Base-by-base conservation (phyloP, 2,329 filamentous ascomycete genomes). In the Aspergillus sp. region DNA sequence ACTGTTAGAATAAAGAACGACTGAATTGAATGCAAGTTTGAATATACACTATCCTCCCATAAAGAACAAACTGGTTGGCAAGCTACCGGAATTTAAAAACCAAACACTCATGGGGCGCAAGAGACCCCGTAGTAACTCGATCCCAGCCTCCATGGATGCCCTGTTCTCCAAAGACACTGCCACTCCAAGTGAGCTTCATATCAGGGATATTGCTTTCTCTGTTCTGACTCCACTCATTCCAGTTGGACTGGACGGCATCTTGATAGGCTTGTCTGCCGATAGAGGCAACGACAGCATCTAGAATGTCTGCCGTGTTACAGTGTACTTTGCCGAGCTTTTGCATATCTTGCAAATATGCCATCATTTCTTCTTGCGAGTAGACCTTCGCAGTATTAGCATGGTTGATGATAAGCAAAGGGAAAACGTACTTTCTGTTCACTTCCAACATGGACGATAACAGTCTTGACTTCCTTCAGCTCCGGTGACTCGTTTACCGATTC, bases 61-160 rank as follows among this genome's bases (percentile, higher is more conserved):
- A 19, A 19, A 19, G 19, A 19, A 19, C 19, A 19, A 19, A 19
- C n/a, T 19, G 19, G 19, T 19, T 19, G 19, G 19, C 19, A 19
- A 19, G 19, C 12, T 35, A 35, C 34, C 34, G n/a, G 10, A 36
- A 43, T 9, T 31, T 27, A 40, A 53, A 56, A 4, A 57, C 50
- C 31, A 50, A 35, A 12, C 44, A 48, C 19, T 57, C 51, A 6
- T 48, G 38, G n/a, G 47, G 32, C 1, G 13, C 12, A 7, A 56
- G 40, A 26, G 43, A 31, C 19, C 44, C 49, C 31, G 13, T 19
- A 12, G 42, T 34, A 8, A 51, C 26, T 26, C 31, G 34, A 7
- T 42, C 43, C 50, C 54, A 57, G 0, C 46, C 53, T 1, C 42
- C 45, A 26, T 56, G 42, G n/a, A 57, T 44, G 1, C 54, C 51